A percentile compares a stretch with the other conserved stretches of the same genome.
Evolutionary conservation across 2,329 filamentous ascomycete genomes (phyloP).

Genomic region (Torrubiellomyces zombiae): DNA sequence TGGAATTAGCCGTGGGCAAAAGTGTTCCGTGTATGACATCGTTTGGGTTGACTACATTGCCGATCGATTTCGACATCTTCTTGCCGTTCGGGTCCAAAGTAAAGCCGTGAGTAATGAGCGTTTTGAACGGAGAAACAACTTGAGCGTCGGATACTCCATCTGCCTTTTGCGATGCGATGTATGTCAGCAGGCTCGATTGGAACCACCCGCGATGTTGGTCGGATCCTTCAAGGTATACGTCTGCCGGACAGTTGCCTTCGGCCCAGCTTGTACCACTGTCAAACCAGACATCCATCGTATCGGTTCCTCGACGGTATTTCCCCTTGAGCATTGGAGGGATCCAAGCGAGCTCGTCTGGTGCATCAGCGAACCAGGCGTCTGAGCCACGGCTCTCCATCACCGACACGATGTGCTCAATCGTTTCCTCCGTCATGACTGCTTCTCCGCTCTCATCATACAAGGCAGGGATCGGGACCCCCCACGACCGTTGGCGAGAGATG

Average conservation of each 20-base stretch:
- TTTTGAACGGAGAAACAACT: slow-evolving; percentile 55
- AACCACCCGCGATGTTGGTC: slow-evolving; percentile 99
- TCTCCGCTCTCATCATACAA: slow-evolving; percentile 59
- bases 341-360: slow-evolving; percentile 60
- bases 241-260: slow-evolving; percentile 40
- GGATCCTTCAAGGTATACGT: slow-evolving; percentile 84
- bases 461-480: slow-evolving; percentile 92
- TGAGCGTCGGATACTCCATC: slow-evolving; percentile 11
- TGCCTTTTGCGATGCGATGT: slow-evolving; percentile 46
- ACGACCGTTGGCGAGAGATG: slow-evolving; percentile 86
- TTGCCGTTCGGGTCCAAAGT: slow-evolving; percentile 77
- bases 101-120: slow-evolving; percentile 89
- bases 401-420: slow-evolving; percentile 69
- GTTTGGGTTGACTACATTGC: slow-evolving; percentile 67
- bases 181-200: slow-evolving; percentile 83
- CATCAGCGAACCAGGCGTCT: slow-evolving; percentile 92
- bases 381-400: slow-evolving; percentile 62
- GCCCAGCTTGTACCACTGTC: slow-evolving; percentile 94
- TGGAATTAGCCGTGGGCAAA: slow-evolving; percentile 49
- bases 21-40: slow-evolving; percentile 77
- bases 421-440: slow-evolving; percentile 63
- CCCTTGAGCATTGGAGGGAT: slow-evolving; percentile 46
- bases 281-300: slow-evolving; percentile 99
- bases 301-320: slow-evolving; percentile 57
- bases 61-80: slow-evolving; percentile 97